Percentiles rank a stretch among this genome's conserved stretches.
Conservation (phyloP, 768 basidiomycete genomes). For the Suillus subalutaceus region DNA sequence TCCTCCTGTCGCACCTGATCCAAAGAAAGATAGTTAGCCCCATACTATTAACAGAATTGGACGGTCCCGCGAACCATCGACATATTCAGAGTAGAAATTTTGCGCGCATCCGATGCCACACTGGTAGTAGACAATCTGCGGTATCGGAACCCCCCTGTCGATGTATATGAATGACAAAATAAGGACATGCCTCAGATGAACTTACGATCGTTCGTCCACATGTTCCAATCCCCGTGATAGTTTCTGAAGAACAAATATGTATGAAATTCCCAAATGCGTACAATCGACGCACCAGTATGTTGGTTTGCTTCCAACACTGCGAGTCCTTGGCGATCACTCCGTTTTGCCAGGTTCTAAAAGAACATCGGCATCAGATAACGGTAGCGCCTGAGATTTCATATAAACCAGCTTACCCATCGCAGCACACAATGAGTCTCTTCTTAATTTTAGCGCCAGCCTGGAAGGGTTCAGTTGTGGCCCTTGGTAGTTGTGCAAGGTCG, state of each 20-base stretch:
- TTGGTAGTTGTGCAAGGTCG: slow-evolving; percentile 7
- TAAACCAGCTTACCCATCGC: slow-evolving; percentile 60
- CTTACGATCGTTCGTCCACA: slow-evolving; percentile 46
- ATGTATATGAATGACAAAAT: background rate
- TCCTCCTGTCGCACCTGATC: slow-evolving; percentile 62
- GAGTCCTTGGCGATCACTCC: slow-evolving; percentile 43
- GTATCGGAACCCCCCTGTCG: slow-evolving; percentile 42
- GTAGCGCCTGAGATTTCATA: background rate
- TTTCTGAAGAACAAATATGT: slow-evolving; percentile 38
- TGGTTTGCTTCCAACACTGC: slow-evolving; percentile 53
- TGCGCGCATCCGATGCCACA: slow-evolving; percentile 61
- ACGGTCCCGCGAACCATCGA: slow-evolving; percentile 54
- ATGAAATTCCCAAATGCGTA: background rate
- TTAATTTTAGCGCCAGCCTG: slow-evolving; percentile 25
- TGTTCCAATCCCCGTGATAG: slow-evolving; percentile 55
- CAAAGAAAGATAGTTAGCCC: slow-evolving; percentile 11
- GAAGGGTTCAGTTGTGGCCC: slow-evolving; percentile 2
- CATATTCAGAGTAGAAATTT: slow-evolving; percentile 58
- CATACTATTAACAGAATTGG: background rate
- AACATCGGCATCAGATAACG: slow-evolving; percentile 9
- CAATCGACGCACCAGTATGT: slow-evolving; percentile 49
- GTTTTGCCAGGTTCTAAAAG: slow-evolving; percentile 72
- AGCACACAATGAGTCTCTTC: slow-evolving; percentile 73
- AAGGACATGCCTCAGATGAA: background rate
- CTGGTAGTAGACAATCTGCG: slow-evolving; percentile 69